Evolutionary conservation across 164 flowering plant species (phyloP).

Genomic region (Vitis vinifera): DNA sequence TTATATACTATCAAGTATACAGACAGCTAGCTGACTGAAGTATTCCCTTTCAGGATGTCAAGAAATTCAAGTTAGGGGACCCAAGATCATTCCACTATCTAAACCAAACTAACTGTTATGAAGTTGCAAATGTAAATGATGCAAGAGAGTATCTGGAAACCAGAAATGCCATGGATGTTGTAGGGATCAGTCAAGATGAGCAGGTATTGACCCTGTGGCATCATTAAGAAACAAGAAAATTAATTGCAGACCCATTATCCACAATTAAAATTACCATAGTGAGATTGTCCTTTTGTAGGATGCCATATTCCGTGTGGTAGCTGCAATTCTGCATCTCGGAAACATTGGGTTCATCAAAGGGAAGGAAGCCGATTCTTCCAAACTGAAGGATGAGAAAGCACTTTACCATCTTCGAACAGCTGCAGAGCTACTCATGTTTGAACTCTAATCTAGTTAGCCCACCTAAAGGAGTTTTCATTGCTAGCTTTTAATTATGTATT

Average conservation of each 20-base stretch:
- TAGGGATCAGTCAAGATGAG: slow-evolving; percentile 74
- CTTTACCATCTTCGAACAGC: slow-evolving; percentile 66
- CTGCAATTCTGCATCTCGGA: slow-evolving; percentile 86
- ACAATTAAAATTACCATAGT: background rate
- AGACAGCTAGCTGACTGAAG: slow-evolving; percentile 2
- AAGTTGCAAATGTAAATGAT: slow-evolving; percentile 69
- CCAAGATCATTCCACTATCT: slow-evolving; percentile 80
- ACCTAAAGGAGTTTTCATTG: background rate
- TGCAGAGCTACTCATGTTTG: slow-evolving; percentile 76
- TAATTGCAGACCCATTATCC: background rate
- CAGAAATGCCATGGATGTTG: slow-evolving; percentile 85
- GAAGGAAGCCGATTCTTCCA: slow-evolving; percentile 72
- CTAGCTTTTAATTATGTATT: background rate
- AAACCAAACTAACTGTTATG: slow-evolving; percentile 75
- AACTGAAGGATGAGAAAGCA: slow-evolving; percentile 67
- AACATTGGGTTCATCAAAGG: slow-evolving; percentile 73
- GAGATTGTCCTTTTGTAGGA: slow-evolving; percentile 41
- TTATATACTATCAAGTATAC: background rate
- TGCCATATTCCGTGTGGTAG: slow-evolving; percentile 81
- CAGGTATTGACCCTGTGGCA: slow-evolving; percentile 44
- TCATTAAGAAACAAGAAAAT: background rate
- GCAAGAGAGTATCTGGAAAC: slow-evolving; percentile 73
- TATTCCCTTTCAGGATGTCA: slow-evolving; percentile 53
- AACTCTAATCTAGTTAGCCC: slow-evolving; percentile 10
- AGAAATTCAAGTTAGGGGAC: slow-evolving; percentile 63